Conservation (phyloP, 768 basidiomycete species). For the Sutorius australiensis region DNA sequence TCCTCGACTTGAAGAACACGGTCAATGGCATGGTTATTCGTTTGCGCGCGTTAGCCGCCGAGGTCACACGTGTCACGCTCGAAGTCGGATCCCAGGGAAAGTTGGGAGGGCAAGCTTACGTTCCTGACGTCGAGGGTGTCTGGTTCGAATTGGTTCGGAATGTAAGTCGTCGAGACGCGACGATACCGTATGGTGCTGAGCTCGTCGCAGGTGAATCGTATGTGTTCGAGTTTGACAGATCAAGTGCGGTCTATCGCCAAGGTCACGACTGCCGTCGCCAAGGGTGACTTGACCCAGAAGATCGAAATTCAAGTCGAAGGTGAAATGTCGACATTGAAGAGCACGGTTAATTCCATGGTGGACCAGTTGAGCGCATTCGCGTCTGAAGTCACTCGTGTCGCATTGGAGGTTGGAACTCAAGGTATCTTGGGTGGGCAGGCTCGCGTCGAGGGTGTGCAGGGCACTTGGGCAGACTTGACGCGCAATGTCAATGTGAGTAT, state of each 20-base stretch:
- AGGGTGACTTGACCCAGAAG: slow-evolving; percentile 88
- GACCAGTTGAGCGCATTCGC: slow-evolving; percentile 86
- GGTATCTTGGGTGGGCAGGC: slow-evolving; percentile 91
- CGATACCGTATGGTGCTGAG: slow-evolving; percentile 7
- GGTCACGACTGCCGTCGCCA: slow-evolving; percentile 87
- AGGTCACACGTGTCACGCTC: slow-evolving; percentile 79
- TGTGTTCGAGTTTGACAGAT: slow-evolving; percentile 78
- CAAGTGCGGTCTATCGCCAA: slow-evolving; percentile 80
- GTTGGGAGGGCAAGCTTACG: slow-evolving; percentile 82
- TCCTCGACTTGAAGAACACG: slow-evolving; percentile 71
- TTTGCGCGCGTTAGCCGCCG: slow-evolving; percentile 65
- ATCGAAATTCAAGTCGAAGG: slow-evolving; percentile 87
- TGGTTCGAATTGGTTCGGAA: slow-evolving; percentile 80
- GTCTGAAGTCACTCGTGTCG: slow-evolving; percentile 77
- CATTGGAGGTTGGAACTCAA: slow-evolving; percentile 86
- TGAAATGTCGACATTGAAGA: slow-evolving; percentile 82
- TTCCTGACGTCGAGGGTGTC: slow-evolving; percentile 90
- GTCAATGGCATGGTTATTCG: slow-evolving; percentile 51
- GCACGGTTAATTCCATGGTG: slow-evolving; percentile 93
- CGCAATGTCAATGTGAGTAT: slow-evolving; percentile 77
- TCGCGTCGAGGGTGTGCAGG: slow-evolving; percentile 84
- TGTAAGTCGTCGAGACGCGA: slow-evolving; percentile 35
- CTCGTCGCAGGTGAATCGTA: slow-evolving; percentile 58
- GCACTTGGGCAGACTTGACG: slow-evolving; percentile 90
- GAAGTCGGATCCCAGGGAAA: slow-evolving; percentile 89